Base-by-base conservation (phyloP, 1,284 basidiomycete genomes). In the Coniferiporia weirii region DNA sequence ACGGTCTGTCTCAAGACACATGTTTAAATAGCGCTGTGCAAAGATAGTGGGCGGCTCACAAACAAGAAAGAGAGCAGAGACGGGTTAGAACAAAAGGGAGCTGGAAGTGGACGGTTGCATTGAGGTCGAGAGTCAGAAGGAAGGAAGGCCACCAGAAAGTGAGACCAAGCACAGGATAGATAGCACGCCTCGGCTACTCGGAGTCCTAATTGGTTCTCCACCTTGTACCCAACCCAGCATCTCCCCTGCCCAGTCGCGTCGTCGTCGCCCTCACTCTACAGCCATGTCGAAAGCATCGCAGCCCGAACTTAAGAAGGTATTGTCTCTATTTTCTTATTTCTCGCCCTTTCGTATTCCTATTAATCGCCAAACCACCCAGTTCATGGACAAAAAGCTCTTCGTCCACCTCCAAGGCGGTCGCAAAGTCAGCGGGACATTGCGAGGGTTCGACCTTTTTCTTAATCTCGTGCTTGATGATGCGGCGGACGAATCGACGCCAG, bases 361-460 rank as follows among this genome's bases (percentile, higher is more conserved):
- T 32, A 60, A 56, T 60, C 38, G 38, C 15, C 15, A 3, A 15
- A 40, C 15, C 38, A 7, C 38, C 65, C 70, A 98, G 91, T 99
- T 97, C 72, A 98, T 99, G 92, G 97, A 99, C 83, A 97, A 98
- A 79, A 91, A 90, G 67, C 79, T 98, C 66, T 95, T 94, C 74
- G 81, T 99, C 69, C 88, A 98, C 77, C 80, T 99, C 6, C 96
- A 99, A 72, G 97, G 95, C 56, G 94, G 94, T 60, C 89, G 97
- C 68, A 94, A 93, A 80, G 90, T 99, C 68, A 93, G 92, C 74
- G 97, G 96, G 59, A 88, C 87, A n/a, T 77, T 99, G 58, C 87
- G 97, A 63, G 97, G 97, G 43, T 99, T 96, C 75, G 97, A 99
- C 79, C 89, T 99, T 67, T 99, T 99, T 79, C 79, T 99, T 72